Conservation (phyloP, 805 yeast genomes). For the Kodamaea hsintzibuensis region DNA sequence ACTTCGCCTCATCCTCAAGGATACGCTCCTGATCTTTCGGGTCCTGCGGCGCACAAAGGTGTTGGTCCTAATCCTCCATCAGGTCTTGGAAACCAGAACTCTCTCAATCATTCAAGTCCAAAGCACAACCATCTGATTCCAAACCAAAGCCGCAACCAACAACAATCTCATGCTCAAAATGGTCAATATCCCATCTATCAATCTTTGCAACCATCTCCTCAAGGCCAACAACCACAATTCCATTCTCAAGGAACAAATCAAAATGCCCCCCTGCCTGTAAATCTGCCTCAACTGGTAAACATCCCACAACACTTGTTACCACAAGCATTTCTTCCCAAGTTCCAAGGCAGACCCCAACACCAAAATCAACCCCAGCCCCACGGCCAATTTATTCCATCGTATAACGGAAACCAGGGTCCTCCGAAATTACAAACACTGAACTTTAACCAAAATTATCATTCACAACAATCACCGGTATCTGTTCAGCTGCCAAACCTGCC, state of each 20-base stretch:
- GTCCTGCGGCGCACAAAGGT: background rate
- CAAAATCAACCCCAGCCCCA: constrained; percentile 11
- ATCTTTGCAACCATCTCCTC: background rate
- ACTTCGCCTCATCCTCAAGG: constrained; percentile 10
- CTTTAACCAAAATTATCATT: background rate
- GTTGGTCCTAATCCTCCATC: background rate
- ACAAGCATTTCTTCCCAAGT: constrained; percentile 12
- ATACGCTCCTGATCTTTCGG: background rate
- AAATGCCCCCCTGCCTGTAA: background rate
- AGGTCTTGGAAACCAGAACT: background rate
- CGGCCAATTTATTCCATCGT: constrained; percentile 5
- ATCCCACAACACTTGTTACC: constrained; percentile 20
- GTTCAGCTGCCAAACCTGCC: background rate
- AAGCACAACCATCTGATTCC: background rate
- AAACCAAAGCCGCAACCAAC: background rate
- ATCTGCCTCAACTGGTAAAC: constrained; percentile 11
- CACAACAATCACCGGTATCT: background rate
- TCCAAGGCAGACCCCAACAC: constrained; percentile 6
- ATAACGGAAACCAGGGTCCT: background rate
- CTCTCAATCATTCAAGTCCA: background rate
- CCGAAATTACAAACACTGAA: background rate
- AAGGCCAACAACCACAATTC: background rate
- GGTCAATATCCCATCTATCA: background rate
- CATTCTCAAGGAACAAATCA: background rate
- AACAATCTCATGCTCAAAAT: background rate